These are phyloP conservation scores for Salix exigua DNA, from an alignment of 345 rosid species.

Conservation along the genomic window DNA sequence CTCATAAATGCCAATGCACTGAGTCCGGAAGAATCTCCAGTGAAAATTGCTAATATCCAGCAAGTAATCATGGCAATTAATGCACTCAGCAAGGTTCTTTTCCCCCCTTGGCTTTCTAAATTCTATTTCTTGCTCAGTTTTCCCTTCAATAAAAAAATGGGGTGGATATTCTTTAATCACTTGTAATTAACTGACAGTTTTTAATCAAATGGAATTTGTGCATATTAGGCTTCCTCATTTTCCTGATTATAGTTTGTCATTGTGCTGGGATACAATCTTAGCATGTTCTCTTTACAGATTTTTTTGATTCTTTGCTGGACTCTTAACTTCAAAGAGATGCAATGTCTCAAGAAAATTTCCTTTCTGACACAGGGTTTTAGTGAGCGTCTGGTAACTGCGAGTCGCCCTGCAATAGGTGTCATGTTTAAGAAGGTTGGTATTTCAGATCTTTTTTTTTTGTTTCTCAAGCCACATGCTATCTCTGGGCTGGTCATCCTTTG, in stretches of 20 bases:
- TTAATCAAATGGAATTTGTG: not conserved
- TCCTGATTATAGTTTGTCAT: not conserved
- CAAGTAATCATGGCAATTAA: conserved; percentile 79
- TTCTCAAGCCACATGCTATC: not conserved
- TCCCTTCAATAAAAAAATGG: not conserved
- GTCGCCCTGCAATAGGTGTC: conserved; percentile 82
- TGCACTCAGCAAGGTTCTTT: conserved; percentile 91
- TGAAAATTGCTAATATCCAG: conserved; percentile 56
- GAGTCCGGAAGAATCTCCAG: conserved; percentile 49
- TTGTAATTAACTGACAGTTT: not conserved
- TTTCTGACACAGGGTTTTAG: conserved; percentile 72
- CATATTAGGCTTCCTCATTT: not conserved
- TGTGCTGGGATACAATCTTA: not conserved
- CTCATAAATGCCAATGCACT: conserved; percentile 48
- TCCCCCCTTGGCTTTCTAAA: conserved; percentile 13
- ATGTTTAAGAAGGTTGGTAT: conserved; percentile 90
- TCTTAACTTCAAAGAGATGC: conserved; percentile 7
- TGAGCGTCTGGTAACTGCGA: conserved; percentile 78
- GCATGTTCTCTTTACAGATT: not conserved
- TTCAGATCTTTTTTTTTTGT: not conserved
- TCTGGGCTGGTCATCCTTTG: not conserved
- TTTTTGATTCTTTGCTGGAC: conserved; percentile 1
- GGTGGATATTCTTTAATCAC: not conserved
- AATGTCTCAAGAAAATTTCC: conserved; percentile 8
- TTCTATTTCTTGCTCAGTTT: not conserved